Evolutionary conservation across 306 rosid genomes (phyloP).

Genomic region (Mimosa bimucronata): DNA sequence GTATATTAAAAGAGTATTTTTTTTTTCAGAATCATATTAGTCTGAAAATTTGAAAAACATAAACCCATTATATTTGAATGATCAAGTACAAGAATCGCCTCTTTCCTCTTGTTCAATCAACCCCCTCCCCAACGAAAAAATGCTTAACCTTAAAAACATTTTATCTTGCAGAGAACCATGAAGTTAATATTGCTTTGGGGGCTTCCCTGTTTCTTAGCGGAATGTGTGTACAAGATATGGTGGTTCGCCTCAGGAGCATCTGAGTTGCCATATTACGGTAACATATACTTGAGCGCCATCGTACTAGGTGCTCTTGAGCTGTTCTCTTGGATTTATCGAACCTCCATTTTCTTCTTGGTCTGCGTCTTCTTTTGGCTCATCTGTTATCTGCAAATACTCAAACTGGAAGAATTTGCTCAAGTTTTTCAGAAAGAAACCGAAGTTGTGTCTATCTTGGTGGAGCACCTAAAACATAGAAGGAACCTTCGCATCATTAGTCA

Average conservation of each 20-base stretch:
- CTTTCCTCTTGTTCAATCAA: background rate
- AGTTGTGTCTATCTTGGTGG: conserved; percentile 65
- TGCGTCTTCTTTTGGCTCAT: conserved; percentile 76
- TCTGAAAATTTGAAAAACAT: conserved; percentile 14
- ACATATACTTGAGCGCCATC: conserved; percentile 56
- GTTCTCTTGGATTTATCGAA: conserved; percentile 82
- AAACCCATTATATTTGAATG: background rate
- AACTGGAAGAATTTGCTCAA: conserved; percentile 68
- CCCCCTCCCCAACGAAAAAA: too few species aligned
- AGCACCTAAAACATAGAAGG: conserved; percentile 69
- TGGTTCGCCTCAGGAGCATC: conserved; percentile 78
- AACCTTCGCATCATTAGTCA: conserved; percentile 73
- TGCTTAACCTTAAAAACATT: background rate
- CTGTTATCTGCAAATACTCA: conserved; percentile 71
- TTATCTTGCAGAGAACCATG: conserved; percentile 65
- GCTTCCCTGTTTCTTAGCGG: conserved; percentile 62
- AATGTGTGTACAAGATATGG: conserved; percentile 83
- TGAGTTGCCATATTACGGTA: conserved; percentile 68
- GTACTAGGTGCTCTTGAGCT: conserved; percentile 63
- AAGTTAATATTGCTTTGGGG: conserved; percentile 60
- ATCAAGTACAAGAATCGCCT: background rate
- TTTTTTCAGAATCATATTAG: too few species aligned
- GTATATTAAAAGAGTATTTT: too few species aligned
- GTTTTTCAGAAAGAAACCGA: conserved; percentile 70
- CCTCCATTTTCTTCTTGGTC: conserved; percentile 79